Conservation (phyloP, 805 yeast genomes). For the Saccharomycopsis fodiens region DNA sequence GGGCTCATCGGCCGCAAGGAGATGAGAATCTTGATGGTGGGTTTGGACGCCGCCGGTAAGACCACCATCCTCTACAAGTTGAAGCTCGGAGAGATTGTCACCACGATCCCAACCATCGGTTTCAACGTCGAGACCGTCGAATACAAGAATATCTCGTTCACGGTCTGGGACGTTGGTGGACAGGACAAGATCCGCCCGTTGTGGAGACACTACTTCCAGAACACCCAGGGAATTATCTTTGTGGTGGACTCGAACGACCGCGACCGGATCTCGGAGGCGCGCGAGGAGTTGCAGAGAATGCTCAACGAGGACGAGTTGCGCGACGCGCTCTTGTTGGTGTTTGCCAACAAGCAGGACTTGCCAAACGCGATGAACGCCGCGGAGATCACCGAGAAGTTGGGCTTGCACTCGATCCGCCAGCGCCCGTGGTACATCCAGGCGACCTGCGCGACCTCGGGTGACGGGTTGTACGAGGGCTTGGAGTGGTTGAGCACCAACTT, state of each 20-base stretch:
- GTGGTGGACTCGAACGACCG: conserved; percentile 98
- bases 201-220: conserved; percentile 99
- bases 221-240: conserved; percentile 96
- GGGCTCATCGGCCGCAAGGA: conserved; percentile 97
- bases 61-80: conserved; percentile 93
- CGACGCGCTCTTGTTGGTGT: conserved; percentile 89
- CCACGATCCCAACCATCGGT: conserved; percentile 95
- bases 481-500: conserved; percentile 93
- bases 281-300: conserved; percentile 98
- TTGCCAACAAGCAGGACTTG: conserved; percentile 98
- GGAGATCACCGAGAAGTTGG: conserved; percentile 94
- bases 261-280: conserved; percentile 95
- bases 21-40: conserved; percentile 97
- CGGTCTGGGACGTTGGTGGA: conserved; percentile 99
- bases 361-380: conserved; percentile 99
- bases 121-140: conserved; percentile 97
- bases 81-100: conserved; percentile 92
- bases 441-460: conserved; percentile 98
- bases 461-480: conserved; percentile 95
- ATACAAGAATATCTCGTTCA: conserved; percentile 92
- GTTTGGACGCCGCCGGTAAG: conserved; percentile 98
- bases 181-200: conserved; percentile 97
- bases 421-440: conserved; percentile 99
- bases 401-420: conserved; percentile 94
- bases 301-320: conserved; percentile 96